Evolutionary conservation across 1,139 yeast genomes (phyloP).

Genomic region (Nakaseomyces delphensis): DNA sequence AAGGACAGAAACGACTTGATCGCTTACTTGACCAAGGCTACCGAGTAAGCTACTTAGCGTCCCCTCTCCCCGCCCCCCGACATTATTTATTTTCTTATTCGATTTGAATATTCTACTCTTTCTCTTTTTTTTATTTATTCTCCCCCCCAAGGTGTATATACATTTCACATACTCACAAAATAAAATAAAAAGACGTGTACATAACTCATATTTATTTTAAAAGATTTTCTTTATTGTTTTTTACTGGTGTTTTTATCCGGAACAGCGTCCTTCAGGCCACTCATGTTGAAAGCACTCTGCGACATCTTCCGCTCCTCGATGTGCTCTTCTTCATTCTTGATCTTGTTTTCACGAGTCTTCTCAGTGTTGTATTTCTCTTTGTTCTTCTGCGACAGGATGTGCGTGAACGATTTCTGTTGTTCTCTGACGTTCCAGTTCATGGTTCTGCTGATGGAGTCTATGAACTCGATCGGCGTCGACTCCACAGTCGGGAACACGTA

Average conservation of each 20-base stretch:
- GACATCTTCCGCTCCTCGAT: slow-evolving; percentile 7
- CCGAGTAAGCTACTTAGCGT: slow-evolving; percentile 45
- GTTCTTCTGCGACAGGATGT: slow-evolving; percentile 42
- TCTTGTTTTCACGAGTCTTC: slow-evolving; percentile 6
- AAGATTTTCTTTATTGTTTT: too few relatives aligned
- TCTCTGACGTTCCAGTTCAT: slow-evolving; percentile 83
- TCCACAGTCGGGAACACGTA: slow-evolving; percentile 82
- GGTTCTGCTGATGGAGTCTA: slow-evolving; percentile 74
- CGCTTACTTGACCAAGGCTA: slow-evolving; percentile 77
- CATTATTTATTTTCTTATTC: background rate
- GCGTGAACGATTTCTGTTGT: slow-evolving; percentile 64
- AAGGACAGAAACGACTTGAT: slow-evolving; percentile 97
- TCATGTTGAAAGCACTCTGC: background rate
- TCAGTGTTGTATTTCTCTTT: slow-evolving; percentile 26
- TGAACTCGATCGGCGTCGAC: slow-evolving; percentile 65
- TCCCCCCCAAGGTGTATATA: background rate
- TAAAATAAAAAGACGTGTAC: background rate
- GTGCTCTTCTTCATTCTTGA: slow-evolving; percentile 7
- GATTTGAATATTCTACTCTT: background rate
- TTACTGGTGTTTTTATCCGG: slow-evolving; percentile 1
- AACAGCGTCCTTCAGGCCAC: background rate
- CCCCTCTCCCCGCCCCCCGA: too few relatives aligned
- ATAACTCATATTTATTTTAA: too few relatives aligned
- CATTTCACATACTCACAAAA: background rate
- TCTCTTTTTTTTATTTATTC: background rate